These are phyloP conservation scores for Podospora pseudopauciseta DNA, from an alignment of 495 filamentous ascomycete genomes.

Conservation along the genomic window DNA sequence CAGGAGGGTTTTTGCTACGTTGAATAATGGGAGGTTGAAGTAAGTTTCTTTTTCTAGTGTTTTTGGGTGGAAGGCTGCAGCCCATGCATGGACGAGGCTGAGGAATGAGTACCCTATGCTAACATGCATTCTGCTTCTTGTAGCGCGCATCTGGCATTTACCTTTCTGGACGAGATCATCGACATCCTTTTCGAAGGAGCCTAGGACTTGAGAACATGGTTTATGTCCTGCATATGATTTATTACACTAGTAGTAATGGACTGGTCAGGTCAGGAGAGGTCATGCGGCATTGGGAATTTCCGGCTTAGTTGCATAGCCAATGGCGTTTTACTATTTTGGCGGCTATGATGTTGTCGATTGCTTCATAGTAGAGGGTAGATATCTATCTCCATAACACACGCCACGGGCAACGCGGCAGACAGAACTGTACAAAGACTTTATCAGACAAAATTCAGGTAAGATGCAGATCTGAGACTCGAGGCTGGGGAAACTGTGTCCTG, in stretches of 20 bases:
- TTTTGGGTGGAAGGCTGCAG: neutral
- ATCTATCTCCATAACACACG: neutral
- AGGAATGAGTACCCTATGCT: neutral
- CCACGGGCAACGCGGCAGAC: neutral
- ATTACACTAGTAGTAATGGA: neutral
- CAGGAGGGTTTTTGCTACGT: constrained; percentile 71
- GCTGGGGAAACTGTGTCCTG: neutral
- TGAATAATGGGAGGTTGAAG: constrained; percentile 76
- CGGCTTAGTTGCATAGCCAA: constrained; percentile 17
- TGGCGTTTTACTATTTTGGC: constrained; percentile 9
- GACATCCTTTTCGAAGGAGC: constrained; percentile 60
- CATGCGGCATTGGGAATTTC: neutral
- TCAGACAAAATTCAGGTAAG: neutral
- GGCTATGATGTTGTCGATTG: neutral
- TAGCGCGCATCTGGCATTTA: constrained; percentile 75
- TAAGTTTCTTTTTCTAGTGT: constrained; percentile 36
- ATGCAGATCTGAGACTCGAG: neutral
- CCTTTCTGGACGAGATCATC: constrained; percentile 73
- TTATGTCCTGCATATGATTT: neutral
- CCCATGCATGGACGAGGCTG: neutral
- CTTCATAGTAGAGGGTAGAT: neutral
- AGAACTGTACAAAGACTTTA: neutral
- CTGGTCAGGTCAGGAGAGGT: neutral
- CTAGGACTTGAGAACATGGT: neutral
- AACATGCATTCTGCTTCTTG: neutral